Conservation (phyloP, 2,329 filamentous ascomycete genomes). For the Rasamsonia emersonii region DNA sequence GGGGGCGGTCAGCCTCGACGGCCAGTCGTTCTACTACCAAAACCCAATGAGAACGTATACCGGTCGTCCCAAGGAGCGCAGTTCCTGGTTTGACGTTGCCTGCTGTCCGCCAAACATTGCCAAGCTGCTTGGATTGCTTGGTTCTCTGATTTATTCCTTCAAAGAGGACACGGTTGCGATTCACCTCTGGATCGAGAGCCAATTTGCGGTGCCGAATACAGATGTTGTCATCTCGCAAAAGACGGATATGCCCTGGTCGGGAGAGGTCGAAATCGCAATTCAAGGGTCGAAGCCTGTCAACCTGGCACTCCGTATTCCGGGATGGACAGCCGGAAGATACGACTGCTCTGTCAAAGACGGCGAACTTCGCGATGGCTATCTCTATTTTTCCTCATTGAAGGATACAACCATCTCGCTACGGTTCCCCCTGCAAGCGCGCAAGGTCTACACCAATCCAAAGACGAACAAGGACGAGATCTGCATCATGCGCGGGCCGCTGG, state of each 20-base stretch:
- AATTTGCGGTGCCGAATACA: slow-evolving; percentile 27
- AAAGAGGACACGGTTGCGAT: slow-evolving; percentile 27
- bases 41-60: slow-evolving; percentile 53
- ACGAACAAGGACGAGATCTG: slow-evolving; percentile 48
- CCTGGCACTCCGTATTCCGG: slow-evolving; percentile 46
- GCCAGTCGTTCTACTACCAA: slow-evolving; percentile 52
- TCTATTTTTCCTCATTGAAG: slow-evolving; percentile 34
- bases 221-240: slow-evolving; percentile 39
- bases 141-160: slow-evolving; percentile 42
- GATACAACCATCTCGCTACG: slow-evolving; percentile 38
- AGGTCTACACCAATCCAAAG: slow-evolving; percentile 47
- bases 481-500: slow-evolving; percentile 48
- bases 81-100: slow-evolving; percentile 52
- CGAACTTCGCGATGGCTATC: slow-evolving; percentile 41
- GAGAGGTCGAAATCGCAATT: slow-evolving; percentile 41
- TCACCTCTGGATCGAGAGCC: slow-evolving; percentile 25
- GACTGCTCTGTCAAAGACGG: slow-evolving; percentile 2
- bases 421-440: slow-evolving; percentile 40
- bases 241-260: slow-evolving; percentile 52
- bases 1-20: slow-evolving; percentile 48
- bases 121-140: slow-evolving; percentile 47
- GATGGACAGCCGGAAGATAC: slow-evolving; percentile 32
- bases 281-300: slow-evolving; percentile 25
- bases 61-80: slow-evolving; percentile 40
- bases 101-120: slow-evolving; percentile 55